These are phyloP conservation scores for Sporothrix pallida DNA, from an alignment of 2,329 filamentous ascomycete species.

Conservation along the genomic window DNA sequence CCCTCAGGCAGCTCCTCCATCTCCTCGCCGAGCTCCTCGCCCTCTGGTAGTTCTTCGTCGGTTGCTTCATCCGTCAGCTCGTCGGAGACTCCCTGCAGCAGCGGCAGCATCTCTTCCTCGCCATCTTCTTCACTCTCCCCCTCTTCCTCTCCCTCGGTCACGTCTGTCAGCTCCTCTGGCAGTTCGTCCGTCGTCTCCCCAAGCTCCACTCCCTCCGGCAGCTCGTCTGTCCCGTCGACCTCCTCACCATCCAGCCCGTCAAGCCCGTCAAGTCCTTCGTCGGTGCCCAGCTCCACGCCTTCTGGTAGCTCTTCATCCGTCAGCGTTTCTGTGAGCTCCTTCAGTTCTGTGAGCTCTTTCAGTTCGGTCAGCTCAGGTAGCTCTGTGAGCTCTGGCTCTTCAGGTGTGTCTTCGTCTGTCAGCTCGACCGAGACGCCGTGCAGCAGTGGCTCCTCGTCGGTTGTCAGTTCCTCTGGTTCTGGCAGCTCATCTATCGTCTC, in stretches of 20 bases:
- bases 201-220: neutral
- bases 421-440: neutral
- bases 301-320: neutral
- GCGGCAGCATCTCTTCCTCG: too few relatives aligned
- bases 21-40: neutral
- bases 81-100: too few relatives aligned
- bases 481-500: neutral
- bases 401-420: too few relatives aligned
- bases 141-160: too few relatives aligned
- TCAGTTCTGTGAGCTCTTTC: neutral
- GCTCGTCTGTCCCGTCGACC: neutral
- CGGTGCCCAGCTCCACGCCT: neutral
- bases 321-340: neutral
- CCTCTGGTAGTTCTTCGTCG: neutral
- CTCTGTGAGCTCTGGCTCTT: too few relatives aligned
- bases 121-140: too few relatives aligned
- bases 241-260: neutral
- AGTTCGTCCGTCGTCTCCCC: too few relatives aligned
- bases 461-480: neutral
- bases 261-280: neutral
- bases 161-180: neutral
- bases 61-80: too few relatives aligned
- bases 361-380: neutral
- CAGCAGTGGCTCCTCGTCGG: conserved; percentile 5
- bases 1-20: neutral